Evolutionary conservation across 2,329 filamentous ascomycete species (phyloP).

Genomic region (Alternaria hordeiaustralica): DNA sequence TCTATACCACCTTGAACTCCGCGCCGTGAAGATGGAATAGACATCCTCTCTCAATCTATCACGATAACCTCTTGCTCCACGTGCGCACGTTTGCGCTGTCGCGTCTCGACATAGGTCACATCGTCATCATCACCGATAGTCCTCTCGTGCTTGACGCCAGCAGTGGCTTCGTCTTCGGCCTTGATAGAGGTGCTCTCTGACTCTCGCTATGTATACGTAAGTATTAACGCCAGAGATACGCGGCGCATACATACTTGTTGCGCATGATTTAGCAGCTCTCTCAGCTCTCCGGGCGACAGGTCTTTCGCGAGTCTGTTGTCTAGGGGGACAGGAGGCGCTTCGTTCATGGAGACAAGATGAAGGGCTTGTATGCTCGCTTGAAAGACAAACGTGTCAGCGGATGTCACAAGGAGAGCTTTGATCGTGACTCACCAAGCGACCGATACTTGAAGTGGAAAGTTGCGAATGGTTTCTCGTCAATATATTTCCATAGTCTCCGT

Average conservation of each 20-base stretch:
- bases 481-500: too few relatives aligned
- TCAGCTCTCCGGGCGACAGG: background rate
- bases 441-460: slow-evolving; percentile 16
- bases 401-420: background rate
- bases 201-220: slow-evolving; percentile 1
- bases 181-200: background rate
- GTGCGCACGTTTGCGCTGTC: slow-evolving; percentile 7
- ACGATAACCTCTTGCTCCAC: background rate
- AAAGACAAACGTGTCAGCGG: background rate
- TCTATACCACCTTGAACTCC: background rate
- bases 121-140: background rate
- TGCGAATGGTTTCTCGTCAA: too few relatives aligned
- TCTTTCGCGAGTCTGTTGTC: background rate
- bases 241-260: slow-evolving; percentile 4
- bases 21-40: background rate
- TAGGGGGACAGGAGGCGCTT: background rate
- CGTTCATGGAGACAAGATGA: background rate
- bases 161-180: background rate
- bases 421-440: slow-evolving; percentile 7
- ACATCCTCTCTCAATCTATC: background rate
- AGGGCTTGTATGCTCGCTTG: slow-evolving; percentile 7
- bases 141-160: slow-evolving; percentile 5
- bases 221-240: background rate
- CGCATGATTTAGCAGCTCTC: slow-evolving; percentile 1
- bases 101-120: background rate